Evolutionary conservation across 352 stramenopile species (phyloP), one percentile per base, ranked within the genome.

Genomic region (Globisporangium lucens): DNA sequence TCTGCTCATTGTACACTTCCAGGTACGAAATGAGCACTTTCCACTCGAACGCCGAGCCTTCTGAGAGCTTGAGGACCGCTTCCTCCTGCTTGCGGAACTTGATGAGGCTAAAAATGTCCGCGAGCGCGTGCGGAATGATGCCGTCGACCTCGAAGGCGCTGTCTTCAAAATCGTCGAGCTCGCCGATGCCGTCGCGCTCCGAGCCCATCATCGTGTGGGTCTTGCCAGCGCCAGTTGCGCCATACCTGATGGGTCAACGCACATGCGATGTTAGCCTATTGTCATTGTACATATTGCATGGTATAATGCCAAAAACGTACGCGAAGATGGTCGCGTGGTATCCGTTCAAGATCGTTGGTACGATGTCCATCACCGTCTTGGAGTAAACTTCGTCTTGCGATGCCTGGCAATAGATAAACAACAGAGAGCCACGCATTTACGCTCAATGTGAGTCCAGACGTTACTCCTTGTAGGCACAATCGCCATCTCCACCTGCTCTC

Each of bases 1-100:
- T 96, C 22, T 92, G 77, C 69, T 98, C 92, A 67, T 98, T 98
- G 74, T 98, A 98, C 24, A 98, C 94, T 71, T 98, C 93, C 3
- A 98, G 67, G 55, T 96, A 98, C 53, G 87, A 93, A 33, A 97
- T 83, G 4, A 85, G 70, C 33, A 97, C 80, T 56, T 89, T 79
- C 75, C 82, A 97, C 66, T 95, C 70, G 46, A 82, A 89, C 4
- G 74, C 83, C 12, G 73, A 77, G 17, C 75, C 78, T 9, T 88
- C 56, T 15, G 72, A 66, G 6, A 86, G 29, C 33, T 81, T 77
- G 3, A 78, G 58, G 30, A 80, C 73, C 12, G 75, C 77, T 41
- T 91, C 76, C n/a, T 83, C 78, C 51, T 77, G 70, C 63, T 91
- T 77, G 56, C 83, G 74, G 43, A 85, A 72, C 13, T 51, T 49